Evolutionary conservation across 2,329 filamentous ascomycete species (phyloP), one percentile per base, ranked within the genome.

Genomic region (Dactylonectria estremocensis): DNA sequence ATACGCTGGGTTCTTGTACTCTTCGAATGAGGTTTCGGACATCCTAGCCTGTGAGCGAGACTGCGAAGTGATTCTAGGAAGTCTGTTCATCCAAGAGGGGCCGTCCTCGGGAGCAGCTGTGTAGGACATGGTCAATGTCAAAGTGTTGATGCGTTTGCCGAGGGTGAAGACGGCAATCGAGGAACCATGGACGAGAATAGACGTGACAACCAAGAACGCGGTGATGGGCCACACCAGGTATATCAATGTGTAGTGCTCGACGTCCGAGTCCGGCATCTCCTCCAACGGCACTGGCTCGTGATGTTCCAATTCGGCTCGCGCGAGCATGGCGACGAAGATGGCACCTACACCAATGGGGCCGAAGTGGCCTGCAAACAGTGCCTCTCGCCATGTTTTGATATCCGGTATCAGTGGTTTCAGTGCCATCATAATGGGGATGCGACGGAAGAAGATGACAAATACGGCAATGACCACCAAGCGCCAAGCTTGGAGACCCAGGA

Each of bases 91-190:
- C 96, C 96, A 99, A 2, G 91, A 91, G 2, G 95, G 93, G 0
- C 95, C 94, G 40, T 97, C 94, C 63, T 97, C 95, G 57, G 93
- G 93, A 18, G 92, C 95, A 68, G 92, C 90, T 0, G 96, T 99
- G 83, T 98, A 99, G 0, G 96, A 98, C 89, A 99, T 93, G 62
- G 96, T 98, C 68, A 99, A 87, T 1, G 94, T 95, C 72, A 99
- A 83, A 0, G 96, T 98, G 83, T 98, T 98, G 88, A 99, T 99
- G 68, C 93, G 95, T 82, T 98, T 99, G 75, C 96, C 96, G 1
- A 99, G 89, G 0, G 96, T 98, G 76, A 99, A 99, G 9, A 99
- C 96, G 5, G 96, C 96, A 74, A 99, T 93, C 0, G 96, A 98
- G n/a, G 96, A 98, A 22, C 96, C 96, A 77, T 99, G 96, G 1